phyloP scores from a whole-genome alignment of 1,284 basidiomycete genomes.

The Termitomyces sp. region DNA sequence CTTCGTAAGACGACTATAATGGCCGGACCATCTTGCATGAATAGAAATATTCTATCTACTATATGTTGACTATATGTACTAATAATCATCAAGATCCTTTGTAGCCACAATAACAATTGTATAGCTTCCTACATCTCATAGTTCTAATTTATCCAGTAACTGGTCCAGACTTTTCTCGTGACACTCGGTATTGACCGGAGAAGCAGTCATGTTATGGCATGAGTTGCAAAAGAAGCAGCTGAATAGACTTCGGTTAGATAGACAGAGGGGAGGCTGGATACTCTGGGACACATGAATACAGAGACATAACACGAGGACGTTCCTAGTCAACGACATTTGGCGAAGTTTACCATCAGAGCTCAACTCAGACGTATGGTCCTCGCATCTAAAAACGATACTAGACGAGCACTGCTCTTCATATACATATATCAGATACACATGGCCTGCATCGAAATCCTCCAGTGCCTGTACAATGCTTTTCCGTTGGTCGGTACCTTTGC shows the following conservation, averaged over 20 bases:
- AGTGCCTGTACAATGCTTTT: not conserved
- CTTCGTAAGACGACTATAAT: slow-evolving; percentile 6
- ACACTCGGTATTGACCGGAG: not conserved
- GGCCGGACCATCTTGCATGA: slow-evolving; percentile 16
- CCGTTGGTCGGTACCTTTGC: not conserved
- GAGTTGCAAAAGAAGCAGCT: not conserved
- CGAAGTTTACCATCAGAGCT: not conserved
- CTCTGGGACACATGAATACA: not conserved
- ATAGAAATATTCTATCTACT: slow-evolving; percentile 10
- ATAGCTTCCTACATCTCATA: not conserved
- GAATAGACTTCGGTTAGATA: not conserved
- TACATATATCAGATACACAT: not conserved
- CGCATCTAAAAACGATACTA: not conserved
- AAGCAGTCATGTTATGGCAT: not conserved
- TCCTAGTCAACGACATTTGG: not conserved
- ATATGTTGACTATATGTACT: slow-evolving; percentile 3
- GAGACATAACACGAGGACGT: not conserved
- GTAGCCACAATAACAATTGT: slow-evolving; percentile 5
- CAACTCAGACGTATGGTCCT: not conserved
- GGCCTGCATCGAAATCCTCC: not conserved
- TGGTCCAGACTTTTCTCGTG: not conserved
- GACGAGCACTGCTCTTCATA: not conserved
- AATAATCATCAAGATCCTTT: slow-evolving; percentile 5
- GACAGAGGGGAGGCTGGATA: not conserved
- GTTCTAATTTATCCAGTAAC: not conserved